Conservation (phyloP, 1,284 basidiomycete genomes). For the Leccinum solheimii region DNA sequence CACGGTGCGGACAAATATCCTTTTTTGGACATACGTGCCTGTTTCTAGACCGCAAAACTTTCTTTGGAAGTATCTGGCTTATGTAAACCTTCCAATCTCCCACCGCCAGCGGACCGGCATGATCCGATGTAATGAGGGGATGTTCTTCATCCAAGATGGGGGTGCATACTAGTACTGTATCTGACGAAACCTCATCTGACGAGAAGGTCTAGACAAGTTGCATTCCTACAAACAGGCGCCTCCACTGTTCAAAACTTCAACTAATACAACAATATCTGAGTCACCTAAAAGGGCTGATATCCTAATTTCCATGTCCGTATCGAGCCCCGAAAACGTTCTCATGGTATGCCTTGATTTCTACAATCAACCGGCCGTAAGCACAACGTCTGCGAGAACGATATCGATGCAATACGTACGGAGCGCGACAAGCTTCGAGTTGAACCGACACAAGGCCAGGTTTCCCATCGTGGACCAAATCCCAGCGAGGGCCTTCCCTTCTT, state of each 20-base stretch:
- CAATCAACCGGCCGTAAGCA: constrained; percentile 33
- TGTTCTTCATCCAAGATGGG: background rate
- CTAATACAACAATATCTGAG: too few species aligned
- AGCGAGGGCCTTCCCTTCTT: constrained; percentile 34
- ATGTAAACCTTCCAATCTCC: background rate
- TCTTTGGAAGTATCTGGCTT: constrained; percentile 1
- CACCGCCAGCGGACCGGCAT: too few species aligned
- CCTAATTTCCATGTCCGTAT: constrained; percentile 27
- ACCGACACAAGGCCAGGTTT: constrained; percentile 39
- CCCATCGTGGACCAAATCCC: constrained; percentile 48
- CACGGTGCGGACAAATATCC: background rate
- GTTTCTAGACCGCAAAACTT: background rate
- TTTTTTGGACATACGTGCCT: background rate
- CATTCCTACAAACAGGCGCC: background rate
- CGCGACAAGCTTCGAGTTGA: constrained; percentile 42
- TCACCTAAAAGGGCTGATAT: background rate
- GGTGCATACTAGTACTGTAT: too few species aligned
- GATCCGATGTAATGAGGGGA: too few species aligned
- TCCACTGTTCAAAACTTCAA: too few species aligned
- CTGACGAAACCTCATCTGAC: background rate
- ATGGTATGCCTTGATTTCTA: constrained; percentile 63
- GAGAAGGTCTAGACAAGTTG: background rate
- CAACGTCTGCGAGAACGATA: background rate
- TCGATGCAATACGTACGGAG: constrained; percentile 34
- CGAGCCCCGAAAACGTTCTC: constrained; percentile 50